phyloP scores from a whole-genome alignment of 192 early-diverging fungal genomes.

The Endogone sp. region DNA sequence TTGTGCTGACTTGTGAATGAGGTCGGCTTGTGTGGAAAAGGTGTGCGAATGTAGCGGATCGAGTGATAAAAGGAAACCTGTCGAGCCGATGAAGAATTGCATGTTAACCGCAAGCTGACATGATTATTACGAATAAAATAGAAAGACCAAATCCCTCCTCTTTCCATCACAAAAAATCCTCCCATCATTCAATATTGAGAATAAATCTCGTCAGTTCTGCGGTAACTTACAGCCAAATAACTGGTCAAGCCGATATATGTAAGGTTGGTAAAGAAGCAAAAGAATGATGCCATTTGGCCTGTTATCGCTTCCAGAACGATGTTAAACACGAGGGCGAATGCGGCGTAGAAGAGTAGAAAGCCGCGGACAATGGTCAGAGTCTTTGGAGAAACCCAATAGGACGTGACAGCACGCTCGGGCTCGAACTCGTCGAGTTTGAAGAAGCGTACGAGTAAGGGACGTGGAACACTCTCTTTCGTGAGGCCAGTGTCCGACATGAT shows the following conservation, averaged over 20 bases:
- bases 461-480: too few relatives aligned
- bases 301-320: background rate
- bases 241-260: slow-evolving; percentile 10
- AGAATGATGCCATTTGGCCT: slow-evolving; percentile 2
- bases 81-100: slow-evolving; percentile 1
- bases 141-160: background rate
- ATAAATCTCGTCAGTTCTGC: too few relatives aligned
- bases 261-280: slow-evolving; percentile 11
- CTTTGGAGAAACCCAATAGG: slow-evolving; percentile 17
- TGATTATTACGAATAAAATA: background rate
- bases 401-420: slow-evolving; percentile 26
- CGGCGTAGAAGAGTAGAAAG: slow-evolving; percentile 2
- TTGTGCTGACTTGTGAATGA: slow-evolving; percentile 4
- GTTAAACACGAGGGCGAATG: background rate
- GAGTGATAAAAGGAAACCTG: slow-evolving; percentile 10
- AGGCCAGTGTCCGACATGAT: too few relatives aligned
- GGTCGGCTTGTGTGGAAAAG: background rate
- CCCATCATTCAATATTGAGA: too few relatives aligned
- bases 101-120: background rate
- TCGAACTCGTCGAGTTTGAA: slow-evolving; percentile 31
- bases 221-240: slow-evolving; percentile 3
- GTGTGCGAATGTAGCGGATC: slow-evolving; percentile 3
- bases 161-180: too few relatives aligned
- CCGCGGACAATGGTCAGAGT: slow-evolving; percentile 15
- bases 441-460: slow-evolving; percentile 13